These are phyloP conservation scores for Circinella minor DNA, from an alignment of 371 early-diverging fungal species.

Conservation along the genomic window DNA sequence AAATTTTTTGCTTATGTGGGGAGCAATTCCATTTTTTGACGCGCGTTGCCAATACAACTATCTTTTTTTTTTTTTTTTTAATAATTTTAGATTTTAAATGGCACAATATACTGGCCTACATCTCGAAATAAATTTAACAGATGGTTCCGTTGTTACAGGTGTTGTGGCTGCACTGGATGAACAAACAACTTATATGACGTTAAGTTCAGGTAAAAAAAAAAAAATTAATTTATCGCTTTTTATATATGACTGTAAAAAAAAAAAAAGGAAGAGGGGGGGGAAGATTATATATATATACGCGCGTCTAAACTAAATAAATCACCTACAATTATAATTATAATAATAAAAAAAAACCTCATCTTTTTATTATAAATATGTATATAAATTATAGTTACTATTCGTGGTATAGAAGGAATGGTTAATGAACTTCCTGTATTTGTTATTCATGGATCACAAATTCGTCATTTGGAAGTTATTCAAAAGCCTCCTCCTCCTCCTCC, in stretches of 20 bases:
- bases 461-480: not conserved
- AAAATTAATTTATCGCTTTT: not conserved
- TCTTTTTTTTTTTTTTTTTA: no score
- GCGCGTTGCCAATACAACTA: no score
- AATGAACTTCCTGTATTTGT: not conserved
- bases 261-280: no score
- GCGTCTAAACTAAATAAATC: no score
- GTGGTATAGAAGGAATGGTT: not conserved
- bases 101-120: slow-evolving; percentile 24
- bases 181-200: slow-evolving; percentile 11
- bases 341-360: no score
- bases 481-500: not conserved
- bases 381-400: not conserved
- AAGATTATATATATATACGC: not conserved
- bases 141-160: slow-evolving; percentile 20
- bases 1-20: no score
- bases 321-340: no score
- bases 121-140: slow-evolving; percentile 21
- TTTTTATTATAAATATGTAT: no score
- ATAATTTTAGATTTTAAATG: slow-evolving; percentile 12
- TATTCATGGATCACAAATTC: slow-evolving; percentile 9
- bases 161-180: slow-evolving; percentile 23
- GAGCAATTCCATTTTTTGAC: no score
- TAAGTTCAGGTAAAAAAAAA: slow-evolving; percentile 18
- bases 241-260: not conserved